Conservation (phyloP, 2,329 filamentous ascomycete genomes). For the Dactylellina sp. region DNA sequence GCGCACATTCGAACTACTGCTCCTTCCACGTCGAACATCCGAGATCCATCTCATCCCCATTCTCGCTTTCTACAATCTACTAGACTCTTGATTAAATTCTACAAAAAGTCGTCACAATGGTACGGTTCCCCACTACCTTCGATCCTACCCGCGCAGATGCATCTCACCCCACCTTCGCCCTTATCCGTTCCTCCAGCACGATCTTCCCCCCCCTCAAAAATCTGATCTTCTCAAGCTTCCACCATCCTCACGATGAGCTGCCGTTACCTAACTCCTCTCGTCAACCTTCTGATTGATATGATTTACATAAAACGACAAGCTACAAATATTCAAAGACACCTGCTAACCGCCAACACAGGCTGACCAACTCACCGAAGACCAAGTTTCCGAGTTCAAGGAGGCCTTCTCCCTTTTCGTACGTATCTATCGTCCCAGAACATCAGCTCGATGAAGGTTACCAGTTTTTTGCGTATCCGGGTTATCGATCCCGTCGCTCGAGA, state of each 20-base stretch:
- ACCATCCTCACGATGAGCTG: not conserved
- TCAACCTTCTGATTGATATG: not conserved
- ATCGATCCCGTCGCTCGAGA: not conserved
- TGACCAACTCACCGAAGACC: constrained; percentile 98
- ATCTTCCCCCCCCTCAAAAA: not conserved
- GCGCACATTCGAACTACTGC: not conserved
- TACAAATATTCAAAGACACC: not conserved
- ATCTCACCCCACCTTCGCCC: constrained; percentile 16
- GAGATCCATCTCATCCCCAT: not conserved
- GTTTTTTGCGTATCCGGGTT: not conserved
- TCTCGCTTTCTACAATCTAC: not conserved
- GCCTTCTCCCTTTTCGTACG: constrained; percentile 99
- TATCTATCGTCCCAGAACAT: constrained; percentile 60
- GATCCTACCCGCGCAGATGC: not conserved
- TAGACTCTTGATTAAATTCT: not conserved
- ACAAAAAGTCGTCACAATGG: constrained; percentile 10
- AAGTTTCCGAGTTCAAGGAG: constrained; percentile 99
- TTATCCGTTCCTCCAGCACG: not conserved
- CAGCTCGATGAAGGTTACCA: not conserved
- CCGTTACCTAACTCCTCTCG: not conserved
- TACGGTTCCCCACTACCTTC: not conserved
- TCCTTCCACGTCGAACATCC: not conserved
- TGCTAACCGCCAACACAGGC: constrained; percentile 71
- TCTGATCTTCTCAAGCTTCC: not conserved
- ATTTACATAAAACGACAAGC: no score